Conservation (phyloP, 768 basidiomycete species). For the Rhodotorula babjevae region DNA sequence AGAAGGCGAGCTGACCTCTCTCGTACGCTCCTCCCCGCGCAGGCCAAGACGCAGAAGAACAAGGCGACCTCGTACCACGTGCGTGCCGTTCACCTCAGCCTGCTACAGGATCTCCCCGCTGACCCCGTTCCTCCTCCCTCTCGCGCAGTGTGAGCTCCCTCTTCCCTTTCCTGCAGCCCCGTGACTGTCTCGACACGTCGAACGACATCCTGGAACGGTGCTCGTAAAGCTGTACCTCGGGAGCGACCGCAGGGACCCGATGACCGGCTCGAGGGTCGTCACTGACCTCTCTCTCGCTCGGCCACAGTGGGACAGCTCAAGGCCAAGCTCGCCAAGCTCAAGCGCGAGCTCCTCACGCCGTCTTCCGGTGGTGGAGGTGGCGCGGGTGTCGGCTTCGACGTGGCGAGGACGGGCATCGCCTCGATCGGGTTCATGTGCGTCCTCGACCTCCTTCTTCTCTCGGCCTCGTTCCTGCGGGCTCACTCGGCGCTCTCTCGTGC, state of each 20-base stretch:
- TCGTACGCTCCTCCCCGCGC: not conserved
- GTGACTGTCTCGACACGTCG: no score
- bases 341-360: slow-evolving; percentile 83
- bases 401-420: slow-evolving; percentile 87
- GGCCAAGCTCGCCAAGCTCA: slow-evolving; percentile 94
- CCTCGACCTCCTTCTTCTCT: not conserved
- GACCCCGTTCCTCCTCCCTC: not conserved
- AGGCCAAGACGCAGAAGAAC: slow-evolving; percentile 3
- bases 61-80: slow-evolving; percentile 8
- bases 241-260: no score
- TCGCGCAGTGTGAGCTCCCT: not conserved
- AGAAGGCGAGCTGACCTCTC: not conserved
- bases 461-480: not conserved
- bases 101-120: not conserved
- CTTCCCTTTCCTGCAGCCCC: not conserved
- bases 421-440: slow-evolving; percentile 78
- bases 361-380: slow-evolving; percentile 75
- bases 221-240: no score
- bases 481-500: not conserved
- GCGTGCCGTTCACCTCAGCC: not conserved
- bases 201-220: no score
- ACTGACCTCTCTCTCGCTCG: not conserved
- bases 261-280: no score
- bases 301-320: slow-evolving; percentile 22
- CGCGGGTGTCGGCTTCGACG: slow-evolving; percentile 89